Base-by-base conservation (phyloP, 805 yeast species). In the Candida adriatica region DNA sequence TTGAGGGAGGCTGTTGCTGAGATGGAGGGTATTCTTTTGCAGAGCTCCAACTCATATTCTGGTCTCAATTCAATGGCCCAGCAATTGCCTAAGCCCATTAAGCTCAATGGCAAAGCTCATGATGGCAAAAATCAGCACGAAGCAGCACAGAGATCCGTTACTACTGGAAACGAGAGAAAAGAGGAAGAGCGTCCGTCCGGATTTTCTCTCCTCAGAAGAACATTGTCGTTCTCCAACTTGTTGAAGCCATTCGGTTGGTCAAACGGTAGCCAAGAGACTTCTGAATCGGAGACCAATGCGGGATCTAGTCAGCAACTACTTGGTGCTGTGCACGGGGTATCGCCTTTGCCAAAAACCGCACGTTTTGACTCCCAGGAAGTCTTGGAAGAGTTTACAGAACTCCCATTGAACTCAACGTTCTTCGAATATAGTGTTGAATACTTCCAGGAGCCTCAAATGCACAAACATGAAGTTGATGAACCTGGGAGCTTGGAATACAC, bases 371-470 rank as follows among this genome's bases (percentile, higher is more conserved):
- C 35, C 10, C 40, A 39, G 13, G 51, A 47, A 11, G 33, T 38
- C 0, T 33, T 30, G 16, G 47, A 46, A 24, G 51, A 48, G 13
- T 33, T 37, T 15, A 39, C 53, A 3, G 59, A 58, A 5, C 46
- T 80, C 4, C 81, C 85, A 1, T 53, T 73, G 8, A 63, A 64
- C 5, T 77, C 85, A 8, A 72, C 73, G 6, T 80, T 83, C 46
- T 70, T 82, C 39, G 83, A 79, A 31, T 83, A 79, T 55, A 73
- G 82, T 45, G 52, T 85, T 37, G 98, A 92, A 54, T 88, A 87
- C 50, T 92, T 90, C 61, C 95, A 88, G 49, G 97, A 88, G 51
- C 96, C 98, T 0, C 97, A 90, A 51, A 79, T 88, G 79, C 76
- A 84, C 8, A 78, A 75, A 36, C 70, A 73, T 33, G 96, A 90